Percentiles rank a stretch among this genome's conserved stretches.
Conservation (phyloP, 768 basidiomycete species). For the Pleurotus djamor region DNA sequence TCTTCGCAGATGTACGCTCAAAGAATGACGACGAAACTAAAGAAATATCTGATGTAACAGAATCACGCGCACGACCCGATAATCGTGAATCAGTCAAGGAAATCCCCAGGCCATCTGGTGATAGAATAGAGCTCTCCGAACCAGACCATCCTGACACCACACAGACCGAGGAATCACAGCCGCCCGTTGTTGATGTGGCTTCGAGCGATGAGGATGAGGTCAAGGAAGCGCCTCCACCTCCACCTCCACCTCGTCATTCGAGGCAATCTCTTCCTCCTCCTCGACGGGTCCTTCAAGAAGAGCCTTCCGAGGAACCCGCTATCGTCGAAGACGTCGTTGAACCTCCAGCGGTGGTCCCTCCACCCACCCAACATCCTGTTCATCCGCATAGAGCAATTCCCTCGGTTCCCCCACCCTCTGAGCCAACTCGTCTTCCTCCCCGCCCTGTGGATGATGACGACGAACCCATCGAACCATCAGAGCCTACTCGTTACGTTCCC, state of each 20-base stretch:
- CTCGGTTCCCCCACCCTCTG: slow-evolving; percentile 7
- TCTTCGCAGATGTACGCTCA: slow-evolving; percentile 3
- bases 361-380: slow-evolving; percentile 10
- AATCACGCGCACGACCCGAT: not conserved
- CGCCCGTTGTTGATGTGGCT: not conserved
- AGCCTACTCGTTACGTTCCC: not conserved
- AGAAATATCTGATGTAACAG: not conserved
- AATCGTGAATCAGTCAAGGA: not conserved
- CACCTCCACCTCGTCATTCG: slow-evolving; percentile 1
- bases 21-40: not conserved
- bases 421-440: slow-evolving; percentile 2
- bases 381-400: slow-evolving; percentile 10
- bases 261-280: slow-evolving; percentile 18
- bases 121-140: not conserved
- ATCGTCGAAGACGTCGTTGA: slow-evolving; percentile 8
- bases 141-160: not conserved
- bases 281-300: slow-evolving; percentile 10
- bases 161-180: not conserved
- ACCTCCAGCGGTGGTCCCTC: not conserved
- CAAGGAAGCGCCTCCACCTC: not conserved
- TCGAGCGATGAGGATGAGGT: not conserved
- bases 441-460: not conserved
- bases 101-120: not conserved
- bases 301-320: slow-evolving; percentile 5
- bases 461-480: not conserved